A percentile compares a stretch with the other conserved stretches of the same genome.
Evolutionary conservation across 2,329 filamentous ascomycete species (phyloP).

Genomic region (Trichoderma endophyticum): DNA sequence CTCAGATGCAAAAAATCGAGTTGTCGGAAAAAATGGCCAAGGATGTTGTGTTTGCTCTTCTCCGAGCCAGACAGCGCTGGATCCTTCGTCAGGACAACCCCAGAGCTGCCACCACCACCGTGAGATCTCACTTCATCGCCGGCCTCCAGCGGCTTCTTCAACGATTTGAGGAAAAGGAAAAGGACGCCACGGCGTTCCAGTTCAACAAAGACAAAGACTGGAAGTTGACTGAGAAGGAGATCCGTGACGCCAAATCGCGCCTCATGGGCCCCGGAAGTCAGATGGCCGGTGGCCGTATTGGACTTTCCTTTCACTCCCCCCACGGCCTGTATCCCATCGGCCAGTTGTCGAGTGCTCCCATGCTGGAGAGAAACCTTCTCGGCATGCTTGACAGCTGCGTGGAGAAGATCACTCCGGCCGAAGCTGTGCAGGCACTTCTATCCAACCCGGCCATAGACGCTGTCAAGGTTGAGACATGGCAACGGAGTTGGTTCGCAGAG

Average conservation of each 20-base stretch:
- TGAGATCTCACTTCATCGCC: constrained; percentile 1
- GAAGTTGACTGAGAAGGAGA: constrained; percentile 13
- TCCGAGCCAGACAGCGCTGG: constrained; percentile 21
- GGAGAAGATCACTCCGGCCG: constrained; percentile 5
- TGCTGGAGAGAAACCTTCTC: background rate
- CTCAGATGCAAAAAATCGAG: background rate
- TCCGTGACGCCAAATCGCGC: background rate
- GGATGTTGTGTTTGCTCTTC: constrained; percentile 10
- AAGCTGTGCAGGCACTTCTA: constrained; percentile 4
- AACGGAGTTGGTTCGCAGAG: too few species aligned
- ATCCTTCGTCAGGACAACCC: constrained; percentile 2
- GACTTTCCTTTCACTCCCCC: background rate
- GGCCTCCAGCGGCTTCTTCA: constrained; percentile 17
- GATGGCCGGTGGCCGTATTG: constrained; percentile 16
- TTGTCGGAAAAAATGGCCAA: background rate
- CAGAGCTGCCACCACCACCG: background rate
- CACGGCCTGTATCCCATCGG: constrained; percentile 6
- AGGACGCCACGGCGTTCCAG: background rate
- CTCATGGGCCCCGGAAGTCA: constrained; percentile 16
- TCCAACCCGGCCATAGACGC: background rate
- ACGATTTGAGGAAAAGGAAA: background rate
- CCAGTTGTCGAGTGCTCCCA: background rate
- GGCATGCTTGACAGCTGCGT: constrained; percentile 4
- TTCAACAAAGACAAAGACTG: background rate
- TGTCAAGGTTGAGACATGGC: background rate